A percentile compares a stretch with the other conserved stretches of the same genome.
phyloP scores from a whole-genome alignment of 257 asterid genomes.

The Cordia subcordata region DNA sequence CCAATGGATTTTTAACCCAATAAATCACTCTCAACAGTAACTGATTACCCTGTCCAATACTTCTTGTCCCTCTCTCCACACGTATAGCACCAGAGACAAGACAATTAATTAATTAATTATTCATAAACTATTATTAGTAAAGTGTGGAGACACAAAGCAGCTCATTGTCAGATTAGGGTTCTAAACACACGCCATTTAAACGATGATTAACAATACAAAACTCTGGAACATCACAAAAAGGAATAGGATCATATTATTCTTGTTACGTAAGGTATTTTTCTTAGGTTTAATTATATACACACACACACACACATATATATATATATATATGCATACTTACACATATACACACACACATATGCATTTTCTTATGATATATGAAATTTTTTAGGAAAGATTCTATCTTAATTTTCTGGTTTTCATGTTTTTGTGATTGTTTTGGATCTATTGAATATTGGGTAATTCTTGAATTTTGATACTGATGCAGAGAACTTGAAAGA shows the following conservation, averaged over 20 bases:
- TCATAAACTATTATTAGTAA: neutral
- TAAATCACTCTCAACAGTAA: too few relatives aligned
- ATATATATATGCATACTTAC: too few relatives aligned
- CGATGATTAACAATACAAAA: constrained; percentile 14
- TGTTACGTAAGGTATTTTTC: constrained; percentile 3
- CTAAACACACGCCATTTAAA: neutral
- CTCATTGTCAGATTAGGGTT: neutral
- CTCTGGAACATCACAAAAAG: constrained; percentile 4
- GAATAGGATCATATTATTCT: neutral
- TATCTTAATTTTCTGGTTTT: neutral
- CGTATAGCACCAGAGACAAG: neutral
- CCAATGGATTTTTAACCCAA: too few relatives aligned
- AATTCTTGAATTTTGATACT: constrained; percentile 5
- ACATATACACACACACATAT: too few relatives aligned
- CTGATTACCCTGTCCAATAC: neutral
- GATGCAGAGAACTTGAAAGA: neutral
- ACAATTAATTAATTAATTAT: too few relatives aligned
- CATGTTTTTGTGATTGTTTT: neutral
- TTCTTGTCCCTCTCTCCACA: too few relatives aligned
- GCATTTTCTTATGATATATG: neutral
- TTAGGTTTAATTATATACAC: neutral
- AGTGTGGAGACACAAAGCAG: constrained; percentile 2
- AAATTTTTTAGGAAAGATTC: neutral
- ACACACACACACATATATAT: too few relatives aligned
- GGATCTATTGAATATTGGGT: neutral